phyloP scores from a whole-genome alignment of 306 rosid species.

The Abrus precatorius region DNA sequence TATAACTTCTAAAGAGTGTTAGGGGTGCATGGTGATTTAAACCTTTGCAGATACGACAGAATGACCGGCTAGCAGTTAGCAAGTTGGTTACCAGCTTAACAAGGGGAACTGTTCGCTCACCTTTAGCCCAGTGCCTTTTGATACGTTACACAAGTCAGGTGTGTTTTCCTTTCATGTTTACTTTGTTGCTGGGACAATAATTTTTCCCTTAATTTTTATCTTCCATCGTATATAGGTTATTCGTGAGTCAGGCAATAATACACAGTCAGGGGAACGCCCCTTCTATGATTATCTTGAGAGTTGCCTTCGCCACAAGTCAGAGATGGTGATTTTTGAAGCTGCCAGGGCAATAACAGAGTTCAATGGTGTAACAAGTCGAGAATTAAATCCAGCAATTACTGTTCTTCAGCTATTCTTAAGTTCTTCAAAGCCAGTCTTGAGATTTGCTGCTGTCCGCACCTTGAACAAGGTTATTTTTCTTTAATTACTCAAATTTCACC shows the following conservation, averaged over 20 bases:
- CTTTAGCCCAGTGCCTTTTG: conserved; percentile 95
- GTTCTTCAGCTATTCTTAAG: conserved; percentile 98
- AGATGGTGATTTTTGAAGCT: conserved; percentile 99
- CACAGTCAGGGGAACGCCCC: conserved; percentile 92
- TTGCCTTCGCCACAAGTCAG: conserved; percentile 98
- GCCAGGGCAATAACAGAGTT: conserved; percentile 98
- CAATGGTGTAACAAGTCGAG: conserved; percentile 86
- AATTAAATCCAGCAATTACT: conserved; percentile 93
- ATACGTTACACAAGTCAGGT: conserved; percentile 99
- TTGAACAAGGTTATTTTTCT: conserved; percentile 79
- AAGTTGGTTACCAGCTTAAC: conserved; percentile 98
- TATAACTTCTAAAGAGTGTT: conserved; percentile 45
- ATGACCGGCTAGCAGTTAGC: conserved; percentile 98
- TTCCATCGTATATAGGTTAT: conserved; percentile 69
- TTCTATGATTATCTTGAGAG: conserved; percentile 96
- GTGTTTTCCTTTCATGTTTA: conserved; percentile 43
- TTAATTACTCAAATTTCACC: conserved; percentile 33
- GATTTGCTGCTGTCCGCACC: conserved; percentile 99
- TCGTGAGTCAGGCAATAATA: conserved; percentile 75
- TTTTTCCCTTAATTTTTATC: conserved; percentile 28
- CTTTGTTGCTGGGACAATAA: conserved; percentile 26
- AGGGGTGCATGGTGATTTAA: conserved; percentile 45
- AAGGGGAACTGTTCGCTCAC: conserved; percentile 91
- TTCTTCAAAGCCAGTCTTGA: conserved; percentile 95
- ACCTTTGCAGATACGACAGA: conserved; percentile 89